A percentile compares a stretch with the other conserved stretches of the same genome.
Evolutionary conservation across 371 early-diverging fungal species (phyloP).

Genomic region (Mortierella sp.): DNA sequence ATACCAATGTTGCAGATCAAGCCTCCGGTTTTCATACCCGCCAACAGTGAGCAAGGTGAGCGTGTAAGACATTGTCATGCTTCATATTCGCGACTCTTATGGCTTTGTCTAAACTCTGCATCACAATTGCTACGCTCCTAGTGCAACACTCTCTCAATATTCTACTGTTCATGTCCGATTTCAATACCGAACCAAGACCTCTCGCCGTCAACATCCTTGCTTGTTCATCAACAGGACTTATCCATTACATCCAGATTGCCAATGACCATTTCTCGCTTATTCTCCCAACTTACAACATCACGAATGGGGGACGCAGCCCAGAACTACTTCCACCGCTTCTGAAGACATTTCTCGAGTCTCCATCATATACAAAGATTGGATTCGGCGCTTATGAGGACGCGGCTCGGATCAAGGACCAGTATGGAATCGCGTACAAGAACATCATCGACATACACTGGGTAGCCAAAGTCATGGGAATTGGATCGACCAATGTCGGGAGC

Average conservation of each 20-base stretch:
- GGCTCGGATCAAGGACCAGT: slow-evolving; percentile 39
- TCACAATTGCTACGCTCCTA: background rate
- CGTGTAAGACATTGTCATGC: background rate
- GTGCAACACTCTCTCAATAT: slow-evolving; percentile 50
- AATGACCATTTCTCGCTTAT: slow-evolving; percentile 46
- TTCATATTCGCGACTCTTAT: background rate
- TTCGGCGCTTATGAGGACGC: slow-evolving; percentile 51
- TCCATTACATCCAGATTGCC: slow-evolving; percentile 50
- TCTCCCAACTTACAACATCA: slow-evolving; percentile 40
- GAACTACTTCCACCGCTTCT: slow-evolving; percentile 41
- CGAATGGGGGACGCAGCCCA: slow-evolving; percentile 33
- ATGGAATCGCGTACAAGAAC: slow-evolving; percentile 37
- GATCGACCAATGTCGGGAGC: slow-evolving; percentile 36
- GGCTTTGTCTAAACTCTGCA: background rate
- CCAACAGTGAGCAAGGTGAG: slow-evolving; percentile 41
- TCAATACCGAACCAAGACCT: slow-evolving; percentile 50
- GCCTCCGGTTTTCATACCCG: slow-evolving; percentile 46
- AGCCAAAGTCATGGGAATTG: slow-evolving; percentile 44
- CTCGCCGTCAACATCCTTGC: slow-evolving; percentile 39
- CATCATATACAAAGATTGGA: slow-evolving; percentile 41
- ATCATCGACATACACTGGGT: slow-evolving; percentile 47
- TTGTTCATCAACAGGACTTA: slow-evolving; percentile 51
- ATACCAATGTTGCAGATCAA: slow-evolving; percentile 48
- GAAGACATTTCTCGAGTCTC: slow-evolving; percentile 45
- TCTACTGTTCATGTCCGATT: slow-evolving; percentile 51